phyloP scores from a whole-genome alignment of 345 rosid genomes.

The Durio zibethinus region DNA sequence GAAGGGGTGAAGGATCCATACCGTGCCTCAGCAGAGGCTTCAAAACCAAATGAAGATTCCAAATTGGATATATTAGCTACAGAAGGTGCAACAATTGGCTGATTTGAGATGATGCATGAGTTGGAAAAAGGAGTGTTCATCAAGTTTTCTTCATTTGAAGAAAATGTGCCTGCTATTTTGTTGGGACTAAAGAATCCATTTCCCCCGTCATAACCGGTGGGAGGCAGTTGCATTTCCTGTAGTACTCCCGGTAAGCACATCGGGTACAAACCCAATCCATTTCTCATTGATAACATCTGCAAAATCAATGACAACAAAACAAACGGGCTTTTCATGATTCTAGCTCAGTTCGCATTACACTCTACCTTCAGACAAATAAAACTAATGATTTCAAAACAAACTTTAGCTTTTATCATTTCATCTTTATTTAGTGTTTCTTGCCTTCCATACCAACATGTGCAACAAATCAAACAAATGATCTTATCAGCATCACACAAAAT shows the following conservation, averaged over 20 bases:
- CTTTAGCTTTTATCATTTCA: background rate
- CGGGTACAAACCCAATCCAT: constrained; percentile 52
- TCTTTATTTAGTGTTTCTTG: background rate
- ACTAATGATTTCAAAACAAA: background rate
- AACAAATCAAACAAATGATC: background rate
- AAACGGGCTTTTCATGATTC: background rate
- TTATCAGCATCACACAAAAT: background rate
- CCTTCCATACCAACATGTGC: background rate
- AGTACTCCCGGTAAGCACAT: constrained; percentile 48
- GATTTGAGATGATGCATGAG: constrained; percentile 30
- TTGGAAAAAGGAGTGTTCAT: constrained; percentile 27
- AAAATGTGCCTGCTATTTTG: constrained; percentile 28
- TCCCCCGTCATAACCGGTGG: constrained; percentile 39
- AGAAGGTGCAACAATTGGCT: constrained; percentile 27
- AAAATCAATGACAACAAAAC: constrained; percentile 17
- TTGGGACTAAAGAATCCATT: constrained; percentile 30
- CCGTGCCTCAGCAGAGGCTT: constrained; percentile 31
- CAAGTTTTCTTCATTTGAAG: constrained; percentile 35
- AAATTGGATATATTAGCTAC: constrained; percentile 23
- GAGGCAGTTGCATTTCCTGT: constrained; percentile 40
- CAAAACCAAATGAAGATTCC: constrained; percentile 37
- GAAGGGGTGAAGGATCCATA: constrained; percentile 34
- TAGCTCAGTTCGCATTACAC: background rate
- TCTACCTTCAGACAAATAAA: background rate
- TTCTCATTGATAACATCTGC: constrained; percentile 64